A percentile compares a stretch with the other conserved stretches of the same genome.
phyloP scores from a whole-genome alignment of 768 basidiomycete genomes.

The Trametes maxima region DNA sequence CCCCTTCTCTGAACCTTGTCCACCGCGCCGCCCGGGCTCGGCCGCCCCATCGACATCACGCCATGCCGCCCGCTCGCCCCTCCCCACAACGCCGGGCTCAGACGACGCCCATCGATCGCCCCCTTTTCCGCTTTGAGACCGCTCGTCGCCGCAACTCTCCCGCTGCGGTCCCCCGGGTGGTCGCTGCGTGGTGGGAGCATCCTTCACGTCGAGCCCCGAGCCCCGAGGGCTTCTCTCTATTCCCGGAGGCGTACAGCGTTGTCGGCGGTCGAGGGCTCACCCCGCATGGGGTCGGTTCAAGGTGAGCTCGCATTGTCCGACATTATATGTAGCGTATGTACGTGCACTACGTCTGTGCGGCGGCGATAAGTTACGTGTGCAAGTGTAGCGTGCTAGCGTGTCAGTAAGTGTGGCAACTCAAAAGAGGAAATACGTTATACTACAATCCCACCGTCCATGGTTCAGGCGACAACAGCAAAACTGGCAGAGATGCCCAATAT shows the following conservation, averaged over 20 bases:
- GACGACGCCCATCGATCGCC: background rate
- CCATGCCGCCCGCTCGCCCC: slow-evolving; percentile 1
- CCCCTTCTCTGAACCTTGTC: slow-evolving; percentile 25
- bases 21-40: slow-evolving; percentile 13
- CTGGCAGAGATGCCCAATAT: background rate
- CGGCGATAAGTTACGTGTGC: background rate
- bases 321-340: background rate
- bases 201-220: background rate
- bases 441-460: background rate
- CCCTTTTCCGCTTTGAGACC: background rate
- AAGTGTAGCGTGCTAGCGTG: background rate
- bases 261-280: too few relatives aligned
- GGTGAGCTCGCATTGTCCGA: background rate
- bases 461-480: background rate
- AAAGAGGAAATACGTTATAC: background rate
- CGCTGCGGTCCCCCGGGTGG: background rate
- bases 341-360: background rate
- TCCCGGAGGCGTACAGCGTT: too few relatives aligned
- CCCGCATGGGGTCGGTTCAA: background rate
- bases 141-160: slow-evolving; percentile 1
- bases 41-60: slow-evolving; percentile 3
- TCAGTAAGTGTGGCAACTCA: background rate
- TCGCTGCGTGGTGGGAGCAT: background rate
- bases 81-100: slow-evolving; percentile 12
- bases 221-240: background rate